Conservation (phyloP, 2,329 filamentous ascomycete species). For the Fusarium vanettenii region DNA sequence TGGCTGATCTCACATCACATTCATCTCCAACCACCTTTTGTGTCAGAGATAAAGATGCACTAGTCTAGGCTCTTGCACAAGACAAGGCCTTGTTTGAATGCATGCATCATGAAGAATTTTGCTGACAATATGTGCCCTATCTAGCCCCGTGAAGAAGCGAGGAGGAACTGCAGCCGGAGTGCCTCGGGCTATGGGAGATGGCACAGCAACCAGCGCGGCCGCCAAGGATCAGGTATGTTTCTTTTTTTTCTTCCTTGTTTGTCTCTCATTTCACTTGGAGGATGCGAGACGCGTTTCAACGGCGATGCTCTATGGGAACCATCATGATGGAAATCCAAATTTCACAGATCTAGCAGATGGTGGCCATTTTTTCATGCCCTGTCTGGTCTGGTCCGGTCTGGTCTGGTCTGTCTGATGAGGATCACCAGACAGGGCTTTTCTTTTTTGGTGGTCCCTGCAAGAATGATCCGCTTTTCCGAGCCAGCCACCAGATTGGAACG, state of each 20-base stretch:
- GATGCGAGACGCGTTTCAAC: neutral
- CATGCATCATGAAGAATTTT: neutral
- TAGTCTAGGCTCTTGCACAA: neutral
- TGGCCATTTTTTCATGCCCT: constrained; percentile 27
- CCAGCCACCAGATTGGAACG: constrained; percentile 28
- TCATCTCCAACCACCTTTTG: neutral
- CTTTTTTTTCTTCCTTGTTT: neutral
- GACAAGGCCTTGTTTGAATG: neutral
- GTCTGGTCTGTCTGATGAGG: constrained; percentile 10
- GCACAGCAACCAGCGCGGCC: constrained; percentile 69
- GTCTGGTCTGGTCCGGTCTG: neutral
- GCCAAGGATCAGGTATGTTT: constrained; percentile 62
- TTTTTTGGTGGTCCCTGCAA: constrained; percentile 42
- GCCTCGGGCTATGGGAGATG: constrained; percentile 72
- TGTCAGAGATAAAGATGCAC: neutral
- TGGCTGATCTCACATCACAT: constrained; percentile 9
- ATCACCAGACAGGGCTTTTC: constrained; percentile 40
- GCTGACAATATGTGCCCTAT: constrained; percentile 42
- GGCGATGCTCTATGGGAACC: neutral
- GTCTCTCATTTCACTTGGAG: neutral
- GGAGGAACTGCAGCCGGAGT: constrained; percentile 75
- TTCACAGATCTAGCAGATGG: constrained; percentile 20
- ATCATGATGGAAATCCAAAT: constrained; percentile 7
- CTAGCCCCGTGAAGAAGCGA: constrained; percentile 79
- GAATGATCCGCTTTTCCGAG: constrained; percentile 45